phyloP scores from a whole-genome alignment of 768 basidiomycete species.

The Sarcodon aspratus region DNA sequence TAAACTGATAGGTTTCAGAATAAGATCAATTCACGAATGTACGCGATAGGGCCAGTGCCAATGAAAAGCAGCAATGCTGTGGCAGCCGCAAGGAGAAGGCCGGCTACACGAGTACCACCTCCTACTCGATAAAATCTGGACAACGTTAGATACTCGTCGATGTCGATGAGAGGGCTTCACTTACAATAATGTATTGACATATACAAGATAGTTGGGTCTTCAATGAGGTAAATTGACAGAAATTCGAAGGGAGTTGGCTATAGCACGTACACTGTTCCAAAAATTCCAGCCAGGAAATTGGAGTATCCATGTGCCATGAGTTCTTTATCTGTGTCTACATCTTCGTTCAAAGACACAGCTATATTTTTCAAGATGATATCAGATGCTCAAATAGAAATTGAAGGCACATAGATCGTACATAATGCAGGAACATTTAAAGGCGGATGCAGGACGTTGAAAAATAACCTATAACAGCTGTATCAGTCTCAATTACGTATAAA shows the following conservation, averaged over 20 bases:
- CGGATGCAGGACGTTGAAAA: constrained; percentile 80
- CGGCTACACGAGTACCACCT: constrained; percentile 73
- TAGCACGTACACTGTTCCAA: constrained; percentile 65
- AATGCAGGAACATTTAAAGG: constrained; percentile 86
- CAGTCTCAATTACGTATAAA: constrained; percentile 14
- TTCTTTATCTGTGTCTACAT: constrained; percentile 87
- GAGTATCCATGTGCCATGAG: constrained; percentile 89
- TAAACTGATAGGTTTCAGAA: not conserved
- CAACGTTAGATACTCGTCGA: constrained; percentile 7
- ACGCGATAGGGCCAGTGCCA: constrained; percentile 86
- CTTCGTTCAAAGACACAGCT: constrained; percentile 84
- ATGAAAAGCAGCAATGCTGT: constrained; percentile 63
- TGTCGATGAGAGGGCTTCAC: constrained; percentile 9
- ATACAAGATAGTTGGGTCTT: constrained; percentile 80
- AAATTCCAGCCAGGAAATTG: constrained; percentile 69
- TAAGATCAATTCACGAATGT: constrained; percentile 54
- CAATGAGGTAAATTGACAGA: not conserved
- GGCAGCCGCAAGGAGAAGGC: constrained; percentile 73
- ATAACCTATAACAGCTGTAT: constrained; percentile 33
- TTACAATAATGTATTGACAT: constrained; percentile 76
- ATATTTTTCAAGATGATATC: not conserved
- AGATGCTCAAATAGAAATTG: not conserved
- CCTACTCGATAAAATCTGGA: constrained; percentile 85
- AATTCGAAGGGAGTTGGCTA: not conserved
- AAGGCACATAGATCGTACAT: constrained; percentile 27